phyloP scores from a whole-genome alignment of 805 yeast species.

The Kodamaea laetipori region DNA sequence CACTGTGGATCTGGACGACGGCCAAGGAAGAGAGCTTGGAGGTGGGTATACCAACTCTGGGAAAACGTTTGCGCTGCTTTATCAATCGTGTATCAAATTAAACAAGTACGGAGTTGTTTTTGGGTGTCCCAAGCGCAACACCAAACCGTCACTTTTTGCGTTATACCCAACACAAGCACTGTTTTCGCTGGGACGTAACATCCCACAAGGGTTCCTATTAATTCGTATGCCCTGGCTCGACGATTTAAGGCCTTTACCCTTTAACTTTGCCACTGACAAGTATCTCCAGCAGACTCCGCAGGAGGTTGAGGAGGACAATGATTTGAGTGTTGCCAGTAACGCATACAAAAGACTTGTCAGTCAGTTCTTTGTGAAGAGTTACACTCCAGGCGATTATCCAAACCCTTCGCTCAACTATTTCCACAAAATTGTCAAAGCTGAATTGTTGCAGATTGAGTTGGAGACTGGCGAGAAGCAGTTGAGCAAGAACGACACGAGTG shows the following conservation, averaged over 20 bases:
- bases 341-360: conserved; percentile 30
- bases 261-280: conserved; percentile 21
- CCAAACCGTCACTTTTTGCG: conserved; percentile 60
- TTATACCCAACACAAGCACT: conserved; percentile 53
- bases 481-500: conserved; percentile 25
- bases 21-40: conserved; percentile 25
- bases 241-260: conserved; percentile 70
- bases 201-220: conserved; percentile 74
- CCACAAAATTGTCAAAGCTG: conserved; percentile 62
- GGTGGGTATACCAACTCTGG: conserved; percentile 62
- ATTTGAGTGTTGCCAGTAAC: conserved; percentile 23
- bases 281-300: conserved; percentile 14
- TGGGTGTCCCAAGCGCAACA: conserved; percentile 59
- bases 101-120: conserved; percentile 67
- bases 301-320: conserved; percentile 19
- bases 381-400: conserved; percentile 56
- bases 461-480: conserved; percentile 18
- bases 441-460: conserved; percentile 53
- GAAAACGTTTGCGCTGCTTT: conserved; percentile 67
- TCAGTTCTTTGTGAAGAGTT: conserved; percentile 49
- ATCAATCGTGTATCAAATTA: conserved; percentile 54
- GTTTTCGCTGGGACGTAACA: conserved; percentile 25
- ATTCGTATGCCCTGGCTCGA: conserved; percentile 72
- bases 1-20: conserved; percentile 60
- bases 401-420: conserved; percentile 74